These are phyloP conservation scores for Jackrogersella multiformis DNA, from an alignment of 495 filamentous ascomycete species.

Conservation along the genomic window DNA sequence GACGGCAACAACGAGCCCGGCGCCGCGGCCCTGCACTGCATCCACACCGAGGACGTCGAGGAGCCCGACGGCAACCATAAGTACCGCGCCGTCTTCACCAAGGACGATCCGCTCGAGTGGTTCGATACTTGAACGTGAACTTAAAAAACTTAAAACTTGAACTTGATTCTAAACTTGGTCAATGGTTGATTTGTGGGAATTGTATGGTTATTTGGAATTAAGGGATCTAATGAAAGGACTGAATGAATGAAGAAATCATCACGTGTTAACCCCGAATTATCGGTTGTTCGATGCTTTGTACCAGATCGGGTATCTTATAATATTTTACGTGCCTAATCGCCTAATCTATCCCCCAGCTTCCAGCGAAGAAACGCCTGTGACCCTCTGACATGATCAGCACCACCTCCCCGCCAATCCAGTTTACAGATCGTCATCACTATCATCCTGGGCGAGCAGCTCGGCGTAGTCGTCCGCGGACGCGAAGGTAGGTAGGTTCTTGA, in stretches of 20 bases:
- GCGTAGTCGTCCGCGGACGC: constrained; percentile 94
- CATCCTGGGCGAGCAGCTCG: constrained; percentile 73
- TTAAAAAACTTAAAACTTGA: too few species aligned
- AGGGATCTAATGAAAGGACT: neutral
- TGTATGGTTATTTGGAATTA: too few species aligned
- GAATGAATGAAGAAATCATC: neutral
- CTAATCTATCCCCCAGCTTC: constrained; percentile 10
- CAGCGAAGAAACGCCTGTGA: neutral
- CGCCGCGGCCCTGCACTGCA: constrained; percentile 60
- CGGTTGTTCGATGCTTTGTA: neutral
- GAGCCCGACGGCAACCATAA: constrained; percentile 53
- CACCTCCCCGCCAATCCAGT: too few species aligned
- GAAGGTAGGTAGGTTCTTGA: constrained; percentile 90
- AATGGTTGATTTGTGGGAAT: neutral
- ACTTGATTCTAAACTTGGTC: too few species aligned
- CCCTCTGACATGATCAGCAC: neutral
- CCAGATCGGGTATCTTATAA: constrained; percentile 37
- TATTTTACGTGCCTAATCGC: too few species aligned
- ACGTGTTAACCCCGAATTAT: neutral
- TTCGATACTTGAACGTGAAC: constrained; percentile 62
- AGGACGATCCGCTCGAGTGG: constrained; percentile 64
- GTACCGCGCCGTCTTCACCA: constrained; percentile 62
- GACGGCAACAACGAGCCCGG: constrained; percentile 55
- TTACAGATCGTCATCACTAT: too few species aligned
- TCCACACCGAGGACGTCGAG: constrained; percentile 62